These are phyloP conservation scores for Lagenidium giganteum DNA, from an alignment of 352 stramenopile species.

Conservation along the genomic window DNA sequence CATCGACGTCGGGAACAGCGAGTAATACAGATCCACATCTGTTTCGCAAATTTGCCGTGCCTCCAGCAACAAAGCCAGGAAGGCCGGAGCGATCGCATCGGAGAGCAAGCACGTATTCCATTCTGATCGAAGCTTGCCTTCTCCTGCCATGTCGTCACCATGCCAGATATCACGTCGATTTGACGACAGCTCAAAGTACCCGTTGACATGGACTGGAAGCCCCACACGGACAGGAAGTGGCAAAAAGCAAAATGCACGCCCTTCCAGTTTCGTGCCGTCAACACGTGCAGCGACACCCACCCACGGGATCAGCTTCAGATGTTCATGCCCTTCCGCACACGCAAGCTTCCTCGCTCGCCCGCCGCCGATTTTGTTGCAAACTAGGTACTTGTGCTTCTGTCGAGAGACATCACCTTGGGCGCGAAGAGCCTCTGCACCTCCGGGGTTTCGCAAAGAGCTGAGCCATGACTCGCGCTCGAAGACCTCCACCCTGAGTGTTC, in stretches of 20 bases:
- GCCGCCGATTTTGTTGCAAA: constrained; percentile 87
- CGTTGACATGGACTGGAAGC: constrained; percentile 89
- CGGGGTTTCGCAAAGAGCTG: constrained; percentile 16
- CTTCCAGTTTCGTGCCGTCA: constrained; percentile 33
- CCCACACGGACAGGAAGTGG: constrained; percentile 87
- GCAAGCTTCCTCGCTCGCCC: constrained; percentile 73
- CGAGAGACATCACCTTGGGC: not conserved
- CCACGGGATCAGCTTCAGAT: constrained; percentile 87
- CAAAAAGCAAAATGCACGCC: constrained; percentile 89
- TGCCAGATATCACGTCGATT: constrained; percentile 84
- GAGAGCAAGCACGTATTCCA: constrained; percentile 67
- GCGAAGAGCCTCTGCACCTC: not conserved
- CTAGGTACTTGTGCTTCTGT: constrained; percentile 61
- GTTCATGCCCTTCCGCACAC: constrained; percentile 51
- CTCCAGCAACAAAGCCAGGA: constrained; percentile 57
- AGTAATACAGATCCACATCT: constrained; percentile 34
- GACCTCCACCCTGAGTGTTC: constrained; percentile 46
- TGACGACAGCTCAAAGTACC: constrained; percentile 91
- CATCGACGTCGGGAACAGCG: constrained; percentile 49
- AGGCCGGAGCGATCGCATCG: constrained; percentile 73
- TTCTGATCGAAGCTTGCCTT: constrained; percentile 72
- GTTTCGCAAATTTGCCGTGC: constrained; percentile 35
- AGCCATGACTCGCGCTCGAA: constrained; percentile 32
- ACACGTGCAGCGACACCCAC: constrained; percentile 78
- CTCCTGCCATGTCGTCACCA: constrained; percentile 74